Base-by-base conservation (phyloP, 139 green algal genomes). In the Ulvella scutata region DNA sequence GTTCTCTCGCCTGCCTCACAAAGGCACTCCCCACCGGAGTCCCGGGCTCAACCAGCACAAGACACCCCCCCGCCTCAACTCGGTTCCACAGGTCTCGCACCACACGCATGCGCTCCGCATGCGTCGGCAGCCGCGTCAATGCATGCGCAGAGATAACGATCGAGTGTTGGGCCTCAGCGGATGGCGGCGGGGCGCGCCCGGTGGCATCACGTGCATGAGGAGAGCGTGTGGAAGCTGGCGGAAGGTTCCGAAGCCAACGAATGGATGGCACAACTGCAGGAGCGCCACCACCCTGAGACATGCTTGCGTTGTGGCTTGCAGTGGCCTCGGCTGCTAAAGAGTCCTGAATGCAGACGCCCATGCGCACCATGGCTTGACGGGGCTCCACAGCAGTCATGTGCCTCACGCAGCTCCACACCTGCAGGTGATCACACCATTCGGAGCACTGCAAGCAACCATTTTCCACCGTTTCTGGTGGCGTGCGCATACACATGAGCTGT, bases 41-140 rank as follows among this genome's bases (percentile, higher is more conserved):
- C 38, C 90, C 90, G 2, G 88, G 88, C 82, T 96, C 90, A 2
- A 94, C 67, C 33, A 96, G 78, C 23, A 95, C 78, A 34, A 96
- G 76, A 67, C 87, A n/a, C 31, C 79, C 86, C 3, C 43, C 51
- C 75, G 36, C 79, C 62, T 4, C 2, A 7, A 38, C 38, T 38
- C 20, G 33, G n/a, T 83, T 74, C 77, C 80, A 83, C 73, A 86
- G 72, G 75, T 74, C 38, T 43, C 39, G 38, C 38, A 81, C 75
- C 29, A 38, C 43, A 37, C 40, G 17, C 43, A 39, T 61, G 29
- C 82, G 62, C 62, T 88, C 79, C 38, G n/a, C 61, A 3, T 78
- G 74, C 4, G 39, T 37, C 21, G 35, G 23, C 72, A 90, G 61
- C 13, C 13, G 13, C 51, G 51, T 67, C n/a, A 67, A 26, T 23